A percentile compares a stretch with the other conserved stretches of the same genome.
Evolutionary conservation across 257 asterid species (phyloP).

Genomic region (Capsicum baccatum): DNA sequence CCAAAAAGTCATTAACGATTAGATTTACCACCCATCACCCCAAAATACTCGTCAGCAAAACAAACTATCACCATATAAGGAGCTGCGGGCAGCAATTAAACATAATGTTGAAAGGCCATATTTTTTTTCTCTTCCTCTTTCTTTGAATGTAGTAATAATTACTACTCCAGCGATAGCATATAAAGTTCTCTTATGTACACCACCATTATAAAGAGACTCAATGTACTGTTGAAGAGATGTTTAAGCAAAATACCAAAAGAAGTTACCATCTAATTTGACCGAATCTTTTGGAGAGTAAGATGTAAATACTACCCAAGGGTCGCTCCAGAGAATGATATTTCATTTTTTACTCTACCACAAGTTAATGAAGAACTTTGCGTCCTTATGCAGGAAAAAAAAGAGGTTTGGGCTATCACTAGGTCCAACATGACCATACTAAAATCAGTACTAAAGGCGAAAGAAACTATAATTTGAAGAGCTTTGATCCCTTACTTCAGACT

Average conservation of each 20-base stretch:
- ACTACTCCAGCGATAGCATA: not conserved
- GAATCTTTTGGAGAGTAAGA: not conserved
- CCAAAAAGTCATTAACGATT: conserved; percentile 25
- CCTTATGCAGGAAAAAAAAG: not conserved
- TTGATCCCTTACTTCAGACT: conserved; percentile 3
- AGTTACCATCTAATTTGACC: conserved; percentile 12
- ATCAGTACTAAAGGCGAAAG: not conserved
- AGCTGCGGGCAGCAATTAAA: not conserved
- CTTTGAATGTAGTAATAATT: not conserved
- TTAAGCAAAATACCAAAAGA: not conserved
- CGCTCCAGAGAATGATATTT: not conserved
- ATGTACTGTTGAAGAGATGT: conserved; percentile 12
- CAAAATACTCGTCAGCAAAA: not conserved
- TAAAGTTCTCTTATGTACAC: conserved; percentile 7
- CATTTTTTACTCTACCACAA: conserved; percentile 7
- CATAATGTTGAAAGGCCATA: conserved; percentile 1
- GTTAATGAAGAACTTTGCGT: not conserved
- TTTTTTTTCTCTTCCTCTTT: not conserved
- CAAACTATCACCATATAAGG: not conserved
- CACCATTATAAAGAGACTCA: not conserved
- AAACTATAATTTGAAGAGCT: not conserved
- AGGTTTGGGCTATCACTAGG: conserved; percentile 17
- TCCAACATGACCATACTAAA: not conserved
- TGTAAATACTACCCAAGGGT: not conserved
- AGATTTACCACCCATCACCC: conserved; percentile 13